Percentiles rank a stretch among this genome's conserved stretches.
phyloP scores from a whole-genome alignment of 306 rosid genomes.

The Datisca glomerata region DNA sequence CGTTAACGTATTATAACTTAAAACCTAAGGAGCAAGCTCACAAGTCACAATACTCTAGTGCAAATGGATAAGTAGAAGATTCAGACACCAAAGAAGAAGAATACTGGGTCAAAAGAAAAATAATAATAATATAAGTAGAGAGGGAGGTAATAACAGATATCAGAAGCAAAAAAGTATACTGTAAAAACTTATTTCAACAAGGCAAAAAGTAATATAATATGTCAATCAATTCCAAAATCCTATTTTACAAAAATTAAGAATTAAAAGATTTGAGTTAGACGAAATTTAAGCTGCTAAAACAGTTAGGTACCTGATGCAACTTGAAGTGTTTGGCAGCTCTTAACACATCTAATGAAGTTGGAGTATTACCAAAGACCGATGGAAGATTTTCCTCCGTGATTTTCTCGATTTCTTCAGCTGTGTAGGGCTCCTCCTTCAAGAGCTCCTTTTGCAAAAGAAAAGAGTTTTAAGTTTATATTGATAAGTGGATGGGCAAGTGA shows the following conservation, averaged over 20 bases:
- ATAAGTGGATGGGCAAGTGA: neutral
- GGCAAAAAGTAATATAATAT: too few relatives aligned
- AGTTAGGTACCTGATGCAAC: constrained; percentile 58
- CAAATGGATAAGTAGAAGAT: too few relatives aligned
- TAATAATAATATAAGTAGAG: too few relatives aligned
- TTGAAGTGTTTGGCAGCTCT: constrained; percentile 74
- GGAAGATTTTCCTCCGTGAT: constrained; percentile 47
- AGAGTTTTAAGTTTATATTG: neutral
- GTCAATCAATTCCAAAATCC: too few relatives aligned
- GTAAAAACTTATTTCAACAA: too few relatives aligned
- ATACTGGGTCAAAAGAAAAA: neutral
- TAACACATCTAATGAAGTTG: constrained; percentile 65
- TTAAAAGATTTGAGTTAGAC: neutral
- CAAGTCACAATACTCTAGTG: too few relatives aligned
- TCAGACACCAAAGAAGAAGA: too few relatives aligned
- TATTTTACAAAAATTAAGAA: too few relatives aligned
- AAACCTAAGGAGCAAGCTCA: too few relatives aligned
- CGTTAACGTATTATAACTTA: constrained; percentile 1
- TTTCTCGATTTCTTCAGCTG: constrained; percentile 58
- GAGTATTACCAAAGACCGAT: constrained; percentile 45
- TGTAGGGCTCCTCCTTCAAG: constrained; percentile 90
- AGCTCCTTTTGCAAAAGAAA: constrained; percentile 37
- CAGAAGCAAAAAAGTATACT: too few relatives aligned
- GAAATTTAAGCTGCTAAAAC: constrained; percentile 3
- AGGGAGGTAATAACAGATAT: too few relatives aligned